Conservation (phyloP, 1,284 basidiomycete genomes). For the Malassezia yamatoensis region DNA sequence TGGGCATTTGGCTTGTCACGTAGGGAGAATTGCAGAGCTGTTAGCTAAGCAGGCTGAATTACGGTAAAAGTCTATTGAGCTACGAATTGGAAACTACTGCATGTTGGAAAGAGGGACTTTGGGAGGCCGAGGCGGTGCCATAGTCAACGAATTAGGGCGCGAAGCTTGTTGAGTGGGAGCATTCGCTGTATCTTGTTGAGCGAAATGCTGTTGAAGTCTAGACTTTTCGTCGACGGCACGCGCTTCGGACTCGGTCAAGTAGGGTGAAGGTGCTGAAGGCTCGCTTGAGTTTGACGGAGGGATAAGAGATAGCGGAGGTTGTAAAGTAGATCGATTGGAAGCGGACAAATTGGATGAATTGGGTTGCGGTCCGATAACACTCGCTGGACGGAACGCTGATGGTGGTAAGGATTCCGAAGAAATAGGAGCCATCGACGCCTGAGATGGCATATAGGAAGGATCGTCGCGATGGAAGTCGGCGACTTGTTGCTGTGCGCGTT, state of each 20-base stretch:
- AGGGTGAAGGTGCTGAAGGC: not conserved
- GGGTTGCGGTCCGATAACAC: not conserved
- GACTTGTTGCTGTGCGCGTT: constrained; percentile 32
- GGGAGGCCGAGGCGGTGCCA: constrained; percentile 13
- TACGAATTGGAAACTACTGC: too few species aligned
- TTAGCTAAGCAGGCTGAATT: too few species aligned
- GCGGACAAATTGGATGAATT: not conserved
- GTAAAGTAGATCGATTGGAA: not conserved
- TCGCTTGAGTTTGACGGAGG: not conserved
- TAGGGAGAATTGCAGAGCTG: too few species aligned
- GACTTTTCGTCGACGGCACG: constrained; percentile 15
- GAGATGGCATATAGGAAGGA: not conserved
- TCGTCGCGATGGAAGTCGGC: constrained; percentile 16
- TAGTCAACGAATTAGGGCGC: not conserved
- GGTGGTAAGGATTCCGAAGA: not conserved
- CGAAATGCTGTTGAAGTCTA: constrained; percentile 8
- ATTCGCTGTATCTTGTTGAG: not conserved
- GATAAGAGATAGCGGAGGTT: not conserved
- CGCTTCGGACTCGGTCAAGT: constrained; percentile 11
- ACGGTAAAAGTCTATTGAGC: too few species aligned
- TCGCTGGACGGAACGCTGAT: not conserved
- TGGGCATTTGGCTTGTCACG: too few species aligned
- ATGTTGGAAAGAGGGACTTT: constrained; percentile 6
- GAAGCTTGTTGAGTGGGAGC: not conserved
- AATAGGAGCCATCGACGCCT: not conserved